Evolutionary conservation across 208 protist genomes (phyloP), one percentile per base, ranked within the genome.

Genomic region (Tritrichomonas foetus): DNA sequence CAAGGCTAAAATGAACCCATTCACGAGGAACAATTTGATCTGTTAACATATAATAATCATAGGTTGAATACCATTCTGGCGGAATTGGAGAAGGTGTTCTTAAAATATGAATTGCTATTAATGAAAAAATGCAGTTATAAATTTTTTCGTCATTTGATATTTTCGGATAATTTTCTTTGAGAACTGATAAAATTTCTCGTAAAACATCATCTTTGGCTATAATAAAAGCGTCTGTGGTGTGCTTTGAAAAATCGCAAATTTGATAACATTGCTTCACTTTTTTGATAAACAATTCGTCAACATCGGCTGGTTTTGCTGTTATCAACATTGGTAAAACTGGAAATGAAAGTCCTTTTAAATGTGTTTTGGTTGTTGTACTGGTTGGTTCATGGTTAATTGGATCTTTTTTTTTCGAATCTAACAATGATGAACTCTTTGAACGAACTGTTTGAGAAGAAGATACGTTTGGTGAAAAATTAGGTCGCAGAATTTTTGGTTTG

Each of bases 31-130:
- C 8, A 53, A 82, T 20, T 82, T 30, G 44, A 50, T 82, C 74
- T 20, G 41, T 82, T 50, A 47, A 14, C 33, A 82, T 47, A 49
- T 82, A 82, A 82, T 82, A 82, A 82, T 82, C 74, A 49, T 50
- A 39, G n/a, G 27, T 39, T 30, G 74, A 82, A 47, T 82, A 47
- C 74, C 74, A 82, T 82, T 47, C 33, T 50, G 33, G 33, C 16
- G 74, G 74, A 50, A 82, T 44, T 20, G 39, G 33, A n/a, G 9
- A 30, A 25, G 41, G 33, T 20, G 33, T 82, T 50, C 74, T 47
- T 14, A 82, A 50, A 53, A 82, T 82, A 25, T 82, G 41, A 41
- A 82, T 47, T 50, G 74, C 74, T 49, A 82, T 39, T 50, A 82
- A 50, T 50, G 41, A 9, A 50, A 82, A 50, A 47, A 82, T 41